Conservation (phyloP, 2,329 filamentous ascomycete genomes). For the Fusarium sp. region DNA sequence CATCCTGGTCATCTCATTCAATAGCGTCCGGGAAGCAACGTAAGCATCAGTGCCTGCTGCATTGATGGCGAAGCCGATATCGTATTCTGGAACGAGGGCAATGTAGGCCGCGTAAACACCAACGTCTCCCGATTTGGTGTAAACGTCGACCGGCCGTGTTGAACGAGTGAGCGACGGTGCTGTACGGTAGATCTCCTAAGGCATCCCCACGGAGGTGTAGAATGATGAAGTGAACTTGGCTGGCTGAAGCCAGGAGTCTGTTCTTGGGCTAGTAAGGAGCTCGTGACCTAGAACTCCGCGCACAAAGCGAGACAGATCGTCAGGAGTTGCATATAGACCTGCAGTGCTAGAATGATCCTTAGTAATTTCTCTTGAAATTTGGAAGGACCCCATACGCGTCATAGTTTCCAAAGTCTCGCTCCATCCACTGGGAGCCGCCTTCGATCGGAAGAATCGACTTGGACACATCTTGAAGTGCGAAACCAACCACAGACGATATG, state of each 20-base stretch:
- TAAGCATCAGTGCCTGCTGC: neutral
- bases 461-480: constrained; percentile 10
- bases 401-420: neutral
- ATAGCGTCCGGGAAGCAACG: neutral
- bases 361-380: neutral
- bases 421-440: constrained; percentile 8
- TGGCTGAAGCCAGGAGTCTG: neutral
- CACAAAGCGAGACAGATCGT: constrained; percentile 48
- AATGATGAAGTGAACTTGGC: neutral
- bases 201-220: neutral
- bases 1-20: neutral
- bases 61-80: neutral
- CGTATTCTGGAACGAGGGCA: neutral
- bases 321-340: constrained; percentile 53
- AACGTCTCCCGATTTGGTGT: neutral
- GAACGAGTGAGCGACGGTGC: neutral
- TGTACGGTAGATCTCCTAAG: neutral
- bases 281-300: neutral
- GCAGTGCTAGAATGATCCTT: constrained; percentile 41
- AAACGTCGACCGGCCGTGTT: neutral
- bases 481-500: neutral
- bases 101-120: neutral
- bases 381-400: neutral
- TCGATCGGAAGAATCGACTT: constrained; percentile 49
- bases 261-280: neutral